phyloP scores from a whole-genome alignment of 2,329 filamentous ascomycete species.

The Fusarium xyrophilum region DNA sequence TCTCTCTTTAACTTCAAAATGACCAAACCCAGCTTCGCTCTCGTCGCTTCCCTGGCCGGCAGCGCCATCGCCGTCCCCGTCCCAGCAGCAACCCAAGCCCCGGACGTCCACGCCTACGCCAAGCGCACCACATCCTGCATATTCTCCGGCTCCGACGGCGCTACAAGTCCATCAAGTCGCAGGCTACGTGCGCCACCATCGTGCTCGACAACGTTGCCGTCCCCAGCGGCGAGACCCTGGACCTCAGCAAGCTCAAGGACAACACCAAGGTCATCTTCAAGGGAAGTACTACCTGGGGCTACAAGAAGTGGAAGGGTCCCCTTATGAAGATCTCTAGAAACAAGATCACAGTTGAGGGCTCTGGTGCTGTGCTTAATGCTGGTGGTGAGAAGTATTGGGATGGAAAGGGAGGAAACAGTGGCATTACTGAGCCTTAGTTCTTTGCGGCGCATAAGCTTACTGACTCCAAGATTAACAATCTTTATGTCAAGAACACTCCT shows the following conservation, averaged over 20 bases:
- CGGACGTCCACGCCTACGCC: conserved; percentile 10
- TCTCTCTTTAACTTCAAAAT: conserved; percentile 1
- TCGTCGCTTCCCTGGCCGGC: conserved; percentile 32
- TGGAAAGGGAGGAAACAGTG: conserved; percentile 28
- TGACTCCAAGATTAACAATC: conserved; percentile 45
- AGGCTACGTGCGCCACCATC: conserved; percentile 31
- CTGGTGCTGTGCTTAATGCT: conserved; percentile 31
- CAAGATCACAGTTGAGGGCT: conserved; percentile 35
- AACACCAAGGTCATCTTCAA: conserved; percentile 37
- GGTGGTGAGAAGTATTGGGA: conserved; percentile 38
- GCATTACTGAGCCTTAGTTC: conserved; percentile 37
- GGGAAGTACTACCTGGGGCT: conserved; percentile 36
- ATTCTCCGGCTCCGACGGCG: conserved; percentile 32
- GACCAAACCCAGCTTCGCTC: conserved; percentile 17
- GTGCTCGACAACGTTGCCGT: conserved; percentile 26
- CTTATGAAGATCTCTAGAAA: conserved; percentile 32
- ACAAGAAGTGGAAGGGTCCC: conserved; percentile 37
- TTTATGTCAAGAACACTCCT: conserved; percentile 53
- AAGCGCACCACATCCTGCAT: conserved; percentile 33
- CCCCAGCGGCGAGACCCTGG: conserved; percentile 31
- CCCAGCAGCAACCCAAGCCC: conserved; percentile 6
- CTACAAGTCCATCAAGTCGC: conserved; percentile 21
- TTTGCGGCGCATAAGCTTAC: conserved; percentile 35
- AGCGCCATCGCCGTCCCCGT: conserved; percentile 25
- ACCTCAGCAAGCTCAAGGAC: conserved; percentile 32